A percentile compares a stretch with the other conserved stretches of the same genome.
These are phyloP conservation scores for Diaporthe vexans DNA, from an alignment of 2,329 filamentous ascomycete genomes.

Conservation along the genomic window DNA sequence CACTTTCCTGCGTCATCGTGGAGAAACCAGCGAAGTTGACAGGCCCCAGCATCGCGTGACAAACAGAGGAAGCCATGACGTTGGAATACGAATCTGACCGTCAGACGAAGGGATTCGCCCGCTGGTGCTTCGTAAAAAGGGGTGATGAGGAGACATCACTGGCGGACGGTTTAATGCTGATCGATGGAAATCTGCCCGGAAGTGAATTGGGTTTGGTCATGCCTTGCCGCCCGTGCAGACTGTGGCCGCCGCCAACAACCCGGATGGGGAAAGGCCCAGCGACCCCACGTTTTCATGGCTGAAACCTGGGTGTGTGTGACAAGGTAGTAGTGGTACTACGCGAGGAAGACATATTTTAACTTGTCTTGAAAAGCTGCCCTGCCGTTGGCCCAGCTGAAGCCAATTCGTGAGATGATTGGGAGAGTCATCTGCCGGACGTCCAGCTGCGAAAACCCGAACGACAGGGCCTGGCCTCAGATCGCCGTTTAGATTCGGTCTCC, in stretches of 20 bases:
- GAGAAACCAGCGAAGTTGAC: slow-evolving; percentile 9
- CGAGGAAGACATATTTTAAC: neutral
- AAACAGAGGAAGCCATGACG: neutral
- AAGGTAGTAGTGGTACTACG: slow-evolving; percentile 19
- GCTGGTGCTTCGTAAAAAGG: neutral
- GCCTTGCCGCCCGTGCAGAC: slow-evolving; percentile 5
- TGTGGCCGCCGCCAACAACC: neutral
- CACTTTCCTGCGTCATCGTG: slow-evolving; percentile 16
- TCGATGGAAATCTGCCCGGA: slow-evolving; percentile 6
- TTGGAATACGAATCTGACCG: slow-evolving; percentile 22
- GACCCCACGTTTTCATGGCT: slow-evolving; percentile 27
- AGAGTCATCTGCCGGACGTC: neutral
- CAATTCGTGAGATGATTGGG: neutral
- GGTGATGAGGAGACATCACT: neutral
- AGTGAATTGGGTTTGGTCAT: slow-evolving; percentile 26
- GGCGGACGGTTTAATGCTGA: slow-evolving; percentile 17
- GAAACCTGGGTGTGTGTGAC: slow-evolving; percentile 22
- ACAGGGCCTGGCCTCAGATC: neutral
- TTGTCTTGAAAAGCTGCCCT: neutral
- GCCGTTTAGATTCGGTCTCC: neutral
- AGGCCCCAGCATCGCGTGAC: slow-evolving; percentile 23
- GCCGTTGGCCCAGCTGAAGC: neutral
- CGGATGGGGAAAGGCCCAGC: slow-evolving; percentile 16
- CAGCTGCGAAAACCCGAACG: neutral
- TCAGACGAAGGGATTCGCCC: neutral